A percentile compares a stretch with the other conserved stretches of the same genome.
Evolutionary conservation across 139 green algal genomes (phyloP).

Genomic region (Closterium sp.): DNA sequence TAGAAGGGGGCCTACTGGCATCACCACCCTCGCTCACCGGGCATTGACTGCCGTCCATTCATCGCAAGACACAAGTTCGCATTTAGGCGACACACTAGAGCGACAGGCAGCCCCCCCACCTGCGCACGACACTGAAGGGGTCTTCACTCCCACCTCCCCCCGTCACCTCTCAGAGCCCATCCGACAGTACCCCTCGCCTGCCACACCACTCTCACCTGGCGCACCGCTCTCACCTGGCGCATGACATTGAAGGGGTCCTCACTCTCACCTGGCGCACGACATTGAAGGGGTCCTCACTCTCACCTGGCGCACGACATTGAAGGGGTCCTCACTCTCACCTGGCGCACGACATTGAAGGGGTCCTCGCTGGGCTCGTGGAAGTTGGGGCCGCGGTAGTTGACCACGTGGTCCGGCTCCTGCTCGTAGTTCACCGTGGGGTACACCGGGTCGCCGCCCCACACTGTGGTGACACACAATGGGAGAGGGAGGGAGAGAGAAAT

Average conservation of each 20-base stretch:
- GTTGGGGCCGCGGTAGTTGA: slow-evolving; percentile 34
- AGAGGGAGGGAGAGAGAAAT: not conserved
- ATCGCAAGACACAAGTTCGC: no score
- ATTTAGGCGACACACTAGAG: no score
- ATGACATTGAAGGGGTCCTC: slow-evolving; percentile 15
- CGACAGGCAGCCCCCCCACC: not conserved
- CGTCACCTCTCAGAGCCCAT: no score
- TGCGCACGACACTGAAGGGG: not conserved
- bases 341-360: not conserved
- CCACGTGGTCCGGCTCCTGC: slow-evolving; percentile 10
- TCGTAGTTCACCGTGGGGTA: slow-evolving; percentile 45
- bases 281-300: slow-evolving; percentile 13
- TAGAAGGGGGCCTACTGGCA: no score
- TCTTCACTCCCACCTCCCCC: no score
- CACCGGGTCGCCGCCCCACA: slow-evolving; percentile 43
- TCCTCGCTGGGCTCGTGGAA: slow-evolving; percentile 24
- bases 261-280: not conserved
- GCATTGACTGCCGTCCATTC: no score
- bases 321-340: no score
- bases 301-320: no score
- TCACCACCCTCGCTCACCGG: no score
- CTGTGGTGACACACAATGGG: not conserved
- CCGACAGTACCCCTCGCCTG: not conserved
- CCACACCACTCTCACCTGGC: no score
- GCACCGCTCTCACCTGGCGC: no score